These are phyloP conservation scores for Cercospora sojina DNA, from an alignment of 2,329 filamentous ascomycete species.

Conservation along the genomic window DNA sequence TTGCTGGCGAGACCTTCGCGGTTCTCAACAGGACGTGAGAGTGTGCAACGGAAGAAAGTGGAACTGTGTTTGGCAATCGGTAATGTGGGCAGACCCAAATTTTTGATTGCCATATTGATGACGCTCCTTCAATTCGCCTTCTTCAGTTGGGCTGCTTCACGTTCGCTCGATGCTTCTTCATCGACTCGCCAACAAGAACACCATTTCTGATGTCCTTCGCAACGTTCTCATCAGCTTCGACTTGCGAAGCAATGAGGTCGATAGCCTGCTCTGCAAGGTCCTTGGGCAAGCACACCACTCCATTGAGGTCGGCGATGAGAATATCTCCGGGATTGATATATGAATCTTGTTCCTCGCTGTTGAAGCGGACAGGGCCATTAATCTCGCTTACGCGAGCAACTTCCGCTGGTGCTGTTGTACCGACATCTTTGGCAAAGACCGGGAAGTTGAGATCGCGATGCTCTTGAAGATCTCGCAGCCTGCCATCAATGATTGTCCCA, in stretches of 20 bases:
- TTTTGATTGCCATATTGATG: neutral
- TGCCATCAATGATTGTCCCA: constrained; percentile 54
- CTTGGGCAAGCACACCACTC: constrained; percentile 40
- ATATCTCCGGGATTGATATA: constrained; percentile 41
- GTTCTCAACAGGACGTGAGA: neutral
- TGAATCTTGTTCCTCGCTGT: constrained; percentile 35
- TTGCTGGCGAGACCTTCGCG: neutral
- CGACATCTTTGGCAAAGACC: constrained; percentile 40
- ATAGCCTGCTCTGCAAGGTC: constrained; percentile 30
- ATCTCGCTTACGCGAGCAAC: constrained; percentile 37
- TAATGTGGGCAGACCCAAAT: neutral
- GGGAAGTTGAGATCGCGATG: constrained; percentile 52
- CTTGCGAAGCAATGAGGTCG: constrained; percentile 35
- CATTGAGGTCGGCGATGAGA: constrained; percentile 42
- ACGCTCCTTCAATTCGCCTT: neutral
- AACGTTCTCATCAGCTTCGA: constrained; percentile 36
- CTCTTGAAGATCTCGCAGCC: constrained; percentile 55
- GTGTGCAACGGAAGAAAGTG: neutral
- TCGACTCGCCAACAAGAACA: constrained; percentile 28
- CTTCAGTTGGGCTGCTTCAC: constrained; percentile 29
- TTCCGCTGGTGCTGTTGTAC: constrained; percentile 38
- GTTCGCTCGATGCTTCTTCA: constrained; percentile 32
- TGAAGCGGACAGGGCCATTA: constrained; percentile 36
- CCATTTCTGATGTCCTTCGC: constrained; percentile 33
- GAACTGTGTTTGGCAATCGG: neutral